phyloP scores from a whole-genome alignment of 2,329 filamentous ascomycete species.

The Trichoderma breve region DNA sequence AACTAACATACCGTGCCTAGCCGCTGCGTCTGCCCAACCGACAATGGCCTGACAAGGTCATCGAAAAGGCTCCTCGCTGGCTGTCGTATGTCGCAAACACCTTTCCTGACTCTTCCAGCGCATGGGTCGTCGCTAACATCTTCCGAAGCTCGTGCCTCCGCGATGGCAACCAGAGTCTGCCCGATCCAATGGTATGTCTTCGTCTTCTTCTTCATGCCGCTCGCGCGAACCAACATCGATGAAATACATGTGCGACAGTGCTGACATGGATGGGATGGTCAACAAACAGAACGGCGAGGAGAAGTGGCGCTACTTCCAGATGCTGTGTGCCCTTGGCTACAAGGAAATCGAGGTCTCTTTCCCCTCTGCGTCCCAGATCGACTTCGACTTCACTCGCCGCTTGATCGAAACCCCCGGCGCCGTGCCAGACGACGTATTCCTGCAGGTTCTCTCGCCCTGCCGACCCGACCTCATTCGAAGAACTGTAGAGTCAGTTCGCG shows the following conservation, averaged over 20 bases:
- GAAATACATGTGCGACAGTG: not conserved
- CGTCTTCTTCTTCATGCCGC: not conserved
- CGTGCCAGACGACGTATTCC: slow-evolving; percentile 1
- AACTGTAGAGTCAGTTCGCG: slow-evolving; percentile 4
- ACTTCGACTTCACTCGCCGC: slow-evolving; percentile 6
- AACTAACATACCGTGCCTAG: not conserved
- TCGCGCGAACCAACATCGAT: not conserved
- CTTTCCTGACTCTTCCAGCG: not conserved
- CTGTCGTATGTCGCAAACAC: not conserved
- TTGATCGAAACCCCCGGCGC: slow-evolving; percentile 8
- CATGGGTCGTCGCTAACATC: not conserved
- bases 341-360: slow-evolving; percentile 7
- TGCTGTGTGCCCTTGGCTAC: slow-evolving; percentile 5
- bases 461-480: slow-evolving; percentile 6
- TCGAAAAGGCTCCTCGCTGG: slow-evolving; percentile 8
- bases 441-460: not conserved
- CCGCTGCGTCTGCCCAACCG: slow-evolving; percentile 3
- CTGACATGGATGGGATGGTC: not conserved
- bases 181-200: slow-evolving; percentile 3
- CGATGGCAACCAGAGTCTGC: slow-evolving; percentile 12
- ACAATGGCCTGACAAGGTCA: slow-evolving; percentile 7
- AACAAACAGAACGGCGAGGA: slow-evolving; percentile 3
- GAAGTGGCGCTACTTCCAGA: slow-evolving; percentile 9
- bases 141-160: not conserved
- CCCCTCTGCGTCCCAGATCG: slow-evolving; percentile 2